phyloP scores from a whole-genome alignment of 2,329 filamentous ascomycete genomes.

The Boeremia lycopersici region DNA sequence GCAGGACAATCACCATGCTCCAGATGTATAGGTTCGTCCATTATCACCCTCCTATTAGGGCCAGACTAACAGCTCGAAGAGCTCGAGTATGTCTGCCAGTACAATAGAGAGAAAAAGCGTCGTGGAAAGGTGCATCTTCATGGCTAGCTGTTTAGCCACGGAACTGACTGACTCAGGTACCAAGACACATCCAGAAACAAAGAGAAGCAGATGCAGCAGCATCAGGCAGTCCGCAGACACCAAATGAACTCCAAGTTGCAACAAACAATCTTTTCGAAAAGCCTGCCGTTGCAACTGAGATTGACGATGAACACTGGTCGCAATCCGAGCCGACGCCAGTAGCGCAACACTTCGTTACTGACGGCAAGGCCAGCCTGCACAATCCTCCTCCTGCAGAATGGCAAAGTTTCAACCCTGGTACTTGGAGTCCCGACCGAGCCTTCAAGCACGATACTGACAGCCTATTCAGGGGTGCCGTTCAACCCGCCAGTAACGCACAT shows the following conservation, averaged over 20 bases:
- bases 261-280: constrained; percentile 36
- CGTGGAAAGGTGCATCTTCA: constrained; percentile 72
- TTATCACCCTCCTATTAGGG: not conserved
- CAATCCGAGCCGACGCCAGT: constrained; percentile 44
- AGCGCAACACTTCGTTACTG: constrained; percentile 39
- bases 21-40: constrained; percentile 80
- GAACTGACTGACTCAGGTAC: constrained; percentile 36
- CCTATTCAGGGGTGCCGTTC: constrained; percentile 32
- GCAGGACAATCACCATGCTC: constrained; percentile 79
- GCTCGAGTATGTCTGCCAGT: constrained; percentile 87
- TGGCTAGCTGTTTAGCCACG: not conserved
- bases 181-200: constrained; percentile 47
- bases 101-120: constrained; percentile 90
- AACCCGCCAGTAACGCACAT: constrained; percentile 42
- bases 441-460: not conserved
- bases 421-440: not conserved
- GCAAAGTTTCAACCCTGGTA: constrained; percentile 39
- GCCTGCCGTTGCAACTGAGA: constrained; percentile 36
- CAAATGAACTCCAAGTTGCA: constrained; percentile 34
- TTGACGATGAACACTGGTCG: constrained; percentile 47
- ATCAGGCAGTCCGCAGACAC: constrained; percentile 33
- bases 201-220: constrained; percentile 42
- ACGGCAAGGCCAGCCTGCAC: constrained; percentile 31
- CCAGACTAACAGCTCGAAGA: constrained; percentile 58
- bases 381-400: constrained; percentile 36